Base-by-base conservation (phyloP, 1,284 basidiomycete genomes). In the Fomitopsis palustris region DNA sequence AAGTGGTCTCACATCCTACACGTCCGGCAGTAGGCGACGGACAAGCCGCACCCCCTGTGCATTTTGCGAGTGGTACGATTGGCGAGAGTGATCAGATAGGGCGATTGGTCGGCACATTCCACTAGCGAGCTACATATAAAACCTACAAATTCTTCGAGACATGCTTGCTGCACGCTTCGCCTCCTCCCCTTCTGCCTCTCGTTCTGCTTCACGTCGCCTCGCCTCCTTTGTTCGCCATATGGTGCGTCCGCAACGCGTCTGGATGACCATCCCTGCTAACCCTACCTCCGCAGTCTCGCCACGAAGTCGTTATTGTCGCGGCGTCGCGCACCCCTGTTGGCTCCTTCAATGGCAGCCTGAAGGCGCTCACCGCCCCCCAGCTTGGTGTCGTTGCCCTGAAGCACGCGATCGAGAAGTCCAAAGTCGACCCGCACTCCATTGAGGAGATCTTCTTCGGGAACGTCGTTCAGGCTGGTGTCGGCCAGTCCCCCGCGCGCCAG, bases 361-460 rank as follows among this genome's bases (percentile, higher is more conserved):
- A 97, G 76, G 80, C 88, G 56, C 79, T 97, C 72, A 92, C 92
- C 21, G 97, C 96, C 25, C 87, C 93, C 55, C 90, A 98, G 73
- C 89, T 99, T 63, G 97, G 97, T 70, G 78, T 85, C 51, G 80
- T 88, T 54, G 97, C 94, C 53, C 85, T 98, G 73, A 97, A 96
- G 77, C 90, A 92, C 69, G 96, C 95, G 47, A 82, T 98, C 68
- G 81, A 87, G 68, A 83, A 88, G 59, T 88, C 89, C 49, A 87
- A 89, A 59, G 82, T 99, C 72, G 85, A 92, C 70, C 89, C 96
- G 17, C 81, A 87, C 8, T 76, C 85, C 63, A 88, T 95, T 52
- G 95, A 99, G 77, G 97, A 99, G 78, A 81, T 98, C 69, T 98
- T 92, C 84, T 91, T 98, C 73, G 97, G 97, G 66, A 96, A 99